Conservation (phyloP, 1,284 basidiomycete species). For the Sanghuangporus weigelae region DNA sequence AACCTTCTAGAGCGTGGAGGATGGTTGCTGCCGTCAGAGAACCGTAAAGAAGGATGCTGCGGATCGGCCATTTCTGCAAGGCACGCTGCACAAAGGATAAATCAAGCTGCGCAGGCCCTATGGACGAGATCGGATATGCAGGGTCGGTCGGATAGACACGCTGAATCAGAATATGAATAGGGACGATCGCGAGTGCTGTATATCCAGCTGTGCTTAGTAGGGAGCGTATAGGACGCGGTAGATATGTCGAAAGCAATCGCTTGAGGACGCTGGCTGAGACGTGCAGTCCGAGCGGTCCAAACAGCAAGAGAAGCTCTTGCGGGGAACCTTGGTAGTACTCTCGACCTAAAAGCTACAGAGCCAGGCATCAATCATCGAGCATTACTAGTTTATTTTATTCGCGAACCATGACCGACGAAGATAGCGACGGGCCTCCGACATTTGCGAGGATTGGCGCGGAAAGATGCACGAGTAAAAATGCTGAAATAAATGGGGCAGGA, state of each 20-base stretch:
- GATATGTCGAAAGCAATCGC: constrained; percentile 37
- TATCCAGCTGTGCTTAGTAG: constrained; percentile 55
- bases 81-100: constrained; percentile 71
- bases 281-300: constrained; percentile 56
- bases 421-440: constrained; percentile 56
- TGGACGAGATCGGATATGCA: constrained; percentile 41
- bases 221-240: constrained; percentile 28
- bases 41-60: constrained; percentile 54
- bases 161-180: constrained; percentile 60
- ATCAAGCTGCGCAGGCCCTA: constrained; percentile 70
- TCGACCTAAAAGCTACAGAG: constrained; percentile 56
- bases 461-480: constrained; percentile 62
- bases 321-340: constrained; percentile 73
- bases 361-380: not conserved
- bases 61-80: constrained; percentile 52
- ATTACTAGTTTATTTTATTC: not conserved
- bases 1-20: constrained; percentile 57
- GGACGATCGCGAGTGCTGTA: constrained; percentile 45
- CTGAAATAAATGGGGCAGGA: constrained; percentile 57
- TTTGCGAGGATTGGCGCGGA: constrained; percentile 62
- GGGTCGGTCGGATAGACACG: constrained; percentile 44
- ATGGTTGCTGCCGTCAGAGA: constrained; percentile 47
- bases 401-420: constrained; percentile 67
- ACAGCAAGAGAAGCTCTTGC: constrained; percentile 58
- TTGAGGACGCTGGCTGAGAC: constrained; percentile 49